phyloP scores from a whole-genome alignment of 164 flowering plant genomes.

The Tinospora cordifolia region DNA sequence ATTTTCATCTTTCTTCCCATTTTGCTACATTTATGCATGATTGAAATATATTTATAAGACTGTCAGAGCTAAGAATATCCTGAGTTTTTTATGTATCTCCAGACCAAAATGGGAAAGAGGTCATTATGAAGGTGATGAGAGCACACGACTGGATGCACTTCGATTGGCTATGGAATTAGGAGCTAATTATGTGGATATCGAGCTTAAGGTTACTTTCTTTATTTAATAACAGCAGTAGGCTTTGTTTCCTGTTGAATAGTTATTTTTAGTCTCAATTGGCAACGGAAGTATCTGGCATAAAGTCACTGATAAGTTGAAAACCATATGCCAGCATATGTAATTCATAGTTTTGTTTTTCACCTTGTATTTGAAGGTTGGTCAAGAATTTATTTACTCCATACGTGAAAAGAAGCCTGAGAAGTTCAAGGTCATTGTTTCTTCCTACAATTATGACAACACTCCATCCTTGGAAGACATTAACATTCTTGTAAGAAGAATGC shows the following conservation, averaged over 20 bases:
- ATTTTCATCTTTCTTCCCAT: too few relatives aligned
- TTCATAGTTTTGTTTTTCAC: neutral
- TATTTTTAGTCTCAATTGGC: too few relatives aligned
- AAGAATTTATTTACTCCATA: slow-evolving; percentile 54
- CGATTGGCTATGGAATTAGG: slow-evolving; percentile 70
- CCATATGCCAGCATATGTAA: neutral
- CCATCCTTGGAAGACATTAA: slow-evolving; percentile 83
- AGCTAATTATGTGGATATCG: slow-evolving; percentile 81
- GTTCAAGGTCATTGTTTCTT: slow-evolving; percentile 73
- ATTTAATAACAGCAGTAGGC: neutral
- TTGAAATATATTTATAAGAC: neutral
- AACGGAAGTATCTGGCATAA: too few relatives aligned
- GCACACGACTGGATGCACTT: slow-evolving; percentile 43
- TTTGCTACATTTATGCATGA: neutral
- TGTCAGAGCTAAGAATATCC: neutral
- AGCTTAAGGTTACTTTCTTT: slow-evolving; percentile 53
- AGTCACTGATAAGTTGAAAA: too few relatives aligned
- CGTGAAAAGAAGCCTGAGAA: slow-evolving; percentile 55
- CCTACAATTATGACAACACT: slow-evolving; percentile 74
- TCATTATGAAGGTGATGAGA: slow-evolving; percentile 73
- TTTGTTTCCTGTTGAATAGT: neutral
- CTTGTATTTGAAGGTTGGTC: slow-evolving; percentile 51
- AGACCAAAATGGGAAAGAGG: slow-evolving; percentile 95
- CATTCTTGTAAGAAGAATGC: slow-evolving; percentile 68
- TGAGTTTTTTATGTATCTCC: slow-evolving; percentile 6